These are phyloP conservation scores for Chalciporus pseudorubinellus DNA, from an alignment of 768 basidiomycete species.

Conservation along the genomic window DNA sequence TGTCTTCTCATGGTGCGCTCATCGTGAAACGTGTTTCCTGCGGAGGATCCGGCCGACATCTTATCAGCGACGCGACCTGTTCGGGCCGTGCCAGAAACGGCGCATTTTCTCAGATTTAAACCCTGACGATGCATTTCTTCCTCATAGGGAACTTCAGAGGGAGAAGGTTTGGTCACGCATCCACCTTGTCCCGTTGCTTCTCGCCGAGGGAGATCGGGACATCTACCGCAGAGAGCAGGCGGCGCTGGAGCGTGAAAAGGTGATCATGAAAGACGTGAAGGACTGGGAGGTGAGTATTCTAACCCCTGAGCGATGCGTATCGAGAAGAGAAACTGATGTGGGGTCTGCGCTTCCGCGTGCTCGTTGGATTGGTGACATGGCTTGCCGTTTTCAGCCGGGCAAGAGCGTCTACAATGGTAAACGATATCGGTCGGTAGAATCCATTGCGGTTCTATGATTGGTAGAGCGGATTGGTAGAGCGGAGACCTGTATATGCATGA, in stretches of 20 bases:
- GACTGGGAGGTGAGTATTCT: conserved; percentile 84
- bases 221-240: conserved; percentile 78
- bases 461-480: neutral
- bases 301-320: conserved; percentile 24
- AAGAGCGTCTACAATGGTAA: conserved; percentile 84
- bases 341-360: neutral
- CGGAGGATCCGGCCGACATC: conserved; percentile 46
- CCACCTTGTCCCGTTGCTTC: conserved; percentile 85
- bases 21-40: conserved; percentile 63
- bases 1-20: conserved; percentile 57
- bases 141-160: conserved; percentile 81
- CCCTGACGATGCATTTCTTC: conserved; percentile 30
- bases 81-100: conserved; percentile 44
- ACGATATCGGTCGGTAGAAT: conserved; percentile 58
- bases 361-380: conserved; percentile 8
- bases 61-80: conserved; percentile 41
- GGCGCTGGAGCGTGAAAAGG: conserved; percentile 73
- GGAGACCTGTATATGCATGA: neutral
- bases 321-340: conserved; percentile 16
- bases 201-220: conserved; percentile 94
- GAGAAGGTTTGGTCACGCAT: conserved; percentile 96
- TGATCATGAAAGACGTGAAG: conserved; percentile 92
- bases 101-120: conserved; percentile 44
- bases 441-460: conserved; percentile 57
- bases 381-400: conserved; percentile 54